Evolutionary conservation across 257 asterid species (phyloP).

Genomic region (Gentiana macrophylla): DNA sequence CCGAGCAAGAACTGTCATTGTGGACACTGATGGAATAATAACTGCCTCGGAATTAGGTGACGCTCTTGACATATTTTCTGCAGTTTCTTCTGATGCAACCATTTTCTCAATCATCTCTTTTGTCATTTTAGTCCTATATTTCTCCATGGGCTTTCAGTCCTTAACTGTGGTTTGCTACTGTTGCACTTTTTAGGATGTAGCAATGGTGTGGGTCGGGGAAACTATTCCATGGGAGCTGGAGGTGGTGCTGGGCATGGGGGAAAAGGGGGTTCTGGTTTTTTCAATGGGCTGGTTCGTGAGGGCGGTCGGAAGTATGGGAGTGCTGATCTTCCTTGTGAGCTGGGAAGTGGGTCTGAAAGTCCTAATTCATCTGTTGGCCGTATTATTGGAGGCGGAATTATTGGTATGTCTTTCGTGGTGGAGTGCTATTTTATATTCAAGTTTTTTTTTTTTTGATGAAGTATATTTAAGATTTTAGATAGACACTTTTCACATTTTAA

Average conservation of each 20-base stretch:
- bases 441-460: too few relatives aligned
- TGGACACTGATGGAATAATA: constrained; percentile 60
- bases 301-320: constrained; percentile 85
- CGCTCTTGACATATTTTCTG: constrained; percentile 8
- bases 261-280: constrained; percentile 86
- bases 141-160: constrained; percentile 3
- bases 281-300: constrained; percentile 54
- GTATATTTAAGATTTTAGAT: too few relatives aligned
- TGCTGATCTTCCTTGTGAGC: constrained; percentile 89
- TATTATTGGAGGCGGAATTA: constrained; percentile 89
- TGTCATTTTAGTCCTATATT: constrained; percentile 7
- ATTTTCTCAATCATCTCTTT: constrained; percentile 9
- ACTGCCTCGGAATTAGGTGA: constrained; percentile 91
- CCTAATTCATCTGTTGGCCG: constrained; percentile 59
- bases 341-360: constrained; percentile 85
- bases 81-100: constrained; percentile 6
- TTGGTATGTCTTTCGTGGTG: constrained; percentile 34
- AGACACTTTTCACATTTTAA: too few relatives aligned
- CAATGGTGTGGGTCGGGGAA: constrained; percentile 88
- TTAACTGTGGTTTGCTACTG: constrained; percentile 14
- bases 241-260: constrained; percentile 99
- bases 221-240: constrained; percentile 87
- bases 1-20: constrained; percentile 81
- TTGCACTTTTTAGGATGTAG: constrained; percentile 58
- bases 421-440: too few relatives aligned